Conservation (phyloP, 345 rosid genomes). For the Eucalyptus tenuipes region DNA sequence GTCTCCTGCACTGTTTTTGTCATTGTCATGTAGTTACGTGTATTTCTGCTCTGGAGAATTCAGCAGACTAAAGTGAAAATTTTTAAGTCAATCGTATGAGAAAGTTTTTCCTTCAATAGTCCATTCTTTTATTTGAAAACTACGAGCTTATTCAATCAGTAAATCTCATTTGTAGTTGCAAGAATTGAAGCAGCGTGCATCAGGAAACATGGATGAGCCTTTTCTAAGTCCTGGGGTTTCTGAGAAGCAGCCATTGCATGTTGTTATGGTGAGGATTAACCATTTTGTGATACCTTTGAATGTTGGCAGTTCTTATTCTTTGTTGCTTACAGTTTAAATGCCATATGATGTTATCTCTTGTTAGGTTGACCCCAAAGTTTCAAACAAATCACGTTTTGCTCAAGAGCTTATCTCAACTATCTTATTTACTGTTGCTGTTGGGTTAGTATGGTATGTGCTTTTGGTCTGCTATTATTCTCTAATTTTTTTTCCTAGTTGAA, state of each 20-base stretch:
- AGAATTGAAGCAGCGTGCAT: constrained; percentile 86
- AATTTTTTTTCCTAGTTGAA: background rate
- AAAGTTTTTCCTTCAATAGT: background rate
- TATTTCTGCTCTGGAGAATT: background rate
- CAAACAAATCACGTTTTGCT: constrained; percentile 70
- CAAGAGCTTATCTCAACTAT: constrained; percentile 92
- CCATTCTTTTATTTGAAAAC: background rate
- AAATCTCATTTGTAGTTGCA: constrained; percentile 50
- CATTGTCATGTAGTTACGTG: background rate
- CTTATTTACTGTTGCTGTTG: constrained; percentile 78
- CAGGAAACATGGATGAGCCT: constrained; percentile 58
- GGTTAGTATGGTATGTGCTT: constrained; percentile 63
- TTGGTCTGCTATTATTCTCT: background rate
- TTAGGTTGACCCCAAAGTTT: constrained; percentile 80
- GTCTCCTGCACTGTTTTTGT: background rate
- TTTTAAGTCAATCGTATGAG: background rate
- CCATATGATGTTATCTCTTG: background rate
- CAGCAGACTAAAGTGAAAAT: background rate
- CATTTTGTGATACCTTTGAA: background rate
- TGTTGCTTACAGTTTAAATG: background rate
- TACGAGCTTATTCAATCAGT: background rate
- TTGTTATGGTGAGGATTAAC: constrained; percentile 61
- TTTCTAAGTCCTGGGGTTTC: constrained; percentile 78
- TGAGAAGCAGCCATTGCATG: constrained; percentile 92
- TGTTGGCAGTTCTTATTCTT: background rate